phyloP scores from a whole-genome alignment of 2,329 filamentous ascomycete species.

The Trichoderma hamatum region DNA sequence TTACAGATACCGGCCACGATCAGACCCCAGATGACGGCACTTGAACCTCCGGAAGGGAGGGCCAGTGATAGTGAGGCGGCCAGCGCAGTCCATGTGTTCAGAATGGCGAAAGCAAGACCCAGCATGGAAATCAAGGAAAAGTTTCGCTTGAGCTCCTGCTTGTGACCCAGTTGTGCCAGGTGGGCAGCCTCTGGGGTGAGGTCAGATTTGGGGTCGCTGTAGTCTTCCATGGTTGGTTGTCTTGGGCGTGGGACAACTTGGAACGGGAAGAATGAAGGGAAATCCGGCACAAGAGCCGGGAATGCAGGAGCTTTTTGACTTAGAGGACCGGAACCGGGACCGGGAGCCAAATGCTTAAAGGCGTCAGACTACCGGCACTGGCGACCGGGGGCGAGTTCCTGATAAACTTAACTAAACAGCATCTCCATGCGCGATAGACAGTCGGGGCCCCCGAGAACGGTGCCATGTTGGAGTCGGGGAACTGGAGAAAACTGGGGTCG shows the following conservation, averaged over 20 bases:
- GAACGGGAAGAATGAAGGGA: not conserved
- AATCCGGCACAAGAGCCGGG: not conserved
- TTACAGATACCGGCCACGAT: conserved; percentile 67
- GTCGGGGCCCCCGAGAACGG: conserved; percentile 22
- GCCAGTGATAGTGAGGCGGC: conserved; percentile 51
- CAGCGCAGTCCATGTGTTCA: conserved; percentile 55
- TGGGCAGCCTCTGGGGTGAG: conserved; percentile 41
- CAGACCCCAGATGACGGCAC: conserved; percentile 73
- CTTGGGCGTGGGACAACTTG: conserved; percentile 9
- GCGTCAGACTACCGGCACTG: conserved; percentile 19
- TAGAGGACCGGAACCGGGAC: conserved; percentile 7
- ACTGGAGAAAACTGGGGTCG: conserved; percentile 21
- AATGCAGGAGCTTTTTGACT: conserved; percentile 1
- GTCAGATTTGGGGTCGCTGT: conserved; percentile 9
- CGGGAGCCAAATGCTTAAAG: conserved; percentile 9
- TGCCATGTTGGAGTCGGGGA: conserved; percentile 18
- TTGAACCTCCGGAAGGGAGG: conserved; percentile 71
- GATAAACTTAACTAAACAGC: conserved; percentile 8
- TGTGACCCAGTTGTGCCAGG: conserved; percentile 51
- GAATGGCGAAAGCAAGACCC: conserved; percentile 52
- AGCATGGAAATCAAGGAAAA: conserved; percentile 54
- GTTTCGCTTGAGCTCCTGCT: conserved; percentile 54
- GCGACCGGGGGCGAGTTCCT: conserved; percentile 4
- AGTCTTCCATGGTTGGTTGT: conserved; percentile 27
- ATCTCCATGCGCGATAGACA: conserved; percentile 10